Evolutionary conservation across 495 filamentous ascomycete genomes (phyloP), one percentile per base, ranked within the genome.

Genomic region (Podospora conica): DNA sequence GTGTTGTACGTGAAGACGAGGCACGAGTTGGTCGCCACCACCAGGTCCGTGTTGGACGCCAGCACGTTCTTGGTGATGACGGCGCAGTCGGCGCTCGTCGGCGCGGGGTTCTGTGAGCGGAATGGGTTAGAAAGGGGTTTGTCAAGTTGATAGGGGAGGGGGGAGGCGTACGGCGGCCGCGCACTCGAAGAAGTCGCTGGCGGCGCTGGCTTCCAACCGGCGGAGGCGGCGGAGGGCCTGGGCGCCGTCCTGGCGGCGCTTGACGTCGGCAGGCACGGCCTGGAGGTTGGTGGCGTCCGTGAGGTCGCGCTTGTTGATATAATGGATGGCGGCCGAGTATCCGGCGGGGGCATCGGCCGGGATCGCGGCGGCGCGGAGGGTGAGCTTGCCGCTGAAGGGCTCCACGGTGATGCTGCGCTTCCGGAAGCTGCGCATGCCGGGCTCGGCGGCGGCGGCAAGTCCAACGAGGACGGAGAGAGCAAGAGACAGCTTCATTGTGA

Each of bases 141-240:
- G 55, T 20, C 11, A 65, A 28, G 18, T 24, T 18, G 29, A 60
- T 55, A 53, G 29, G 0, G 40, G 25, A 55, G 22, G 53, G 24
- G 21, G 18, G n/a, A 58, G 55, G 63, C 77, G 33, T 73, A 81
- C 78, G 61, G 77, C 55, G 58, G 71, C 73, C 40, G 68, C 68
- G 63, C 78, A 81, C 65, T 79, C 77, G 28, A 69, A 81, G 58
- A 80, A 80, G 60, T 76, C 75, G 28, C 61, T 67, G 20, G 72
- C 64, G 8, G 68, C 22, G 24, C 48, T 56, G 12, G 68, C 66
- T 62, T 31, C 18, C 40, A 48, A 11, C 1, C 66, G 55, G 18
- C 66, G 70, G 53, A 69, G 27, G 3, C 56, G 67, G 12, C 68
- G 68, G 9, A 68, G 54, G 21, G 67, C 60, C 23, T 56, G n/a